Percentiles rank a stretch among this genome's conserved stretches.
Conservation (phyloP, 1,139 yeast species). For the Meyerozyma sp. region DNA sequence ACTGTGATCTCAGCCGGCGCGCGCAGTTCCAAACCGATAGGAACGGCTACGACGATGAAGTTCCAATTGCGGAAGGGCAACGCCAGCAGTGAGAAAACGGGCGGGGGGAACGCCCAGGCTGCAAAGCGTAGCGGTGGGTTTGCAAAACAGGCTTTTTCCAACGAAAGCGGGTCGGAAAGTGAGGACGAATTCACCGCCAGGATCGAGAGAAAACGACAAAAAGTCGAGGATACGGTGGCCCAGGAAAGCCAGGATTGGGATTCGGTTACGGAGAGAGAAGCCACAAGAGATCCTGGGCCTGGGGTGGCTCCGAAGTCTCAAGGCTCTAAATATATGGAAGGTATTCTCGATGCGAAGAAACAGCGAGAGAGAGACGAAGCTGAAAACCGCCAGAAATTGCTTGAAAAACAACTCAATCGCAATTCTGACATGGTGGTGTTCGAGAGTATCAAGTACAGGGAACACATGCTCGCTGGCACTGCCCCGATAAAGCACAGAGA, state of each 20-base stretch:
- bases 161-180: background rate
- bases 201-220: background rate
- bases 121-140: background rate
- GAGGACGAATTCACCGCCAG: background rate
- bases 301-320: background rate
- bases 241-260: conserved; percentile 3
- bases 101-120: background rate
- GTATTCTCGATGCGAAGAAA: conserved; percentile 5
- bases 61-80: background rate
- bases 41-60: background rate
- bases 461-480: background rate
- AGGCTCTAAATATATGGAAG: conserved; percentile 4
- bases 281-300: conserved; percentile 1
- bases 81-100: background rate
- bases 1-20: conserved; percentile 16
- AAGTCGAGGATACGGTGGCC: conserved; percentile 2
- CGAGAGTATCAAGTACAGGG: conserved; percentile 6
- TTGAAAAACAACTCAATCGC: background rate
- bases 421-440: conserved; percentile 5
- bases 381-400: conserved; percentile 1
- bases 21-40: conserved; percentile 8
- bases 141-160: background rate
- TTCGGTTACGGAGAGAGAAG: background rate
- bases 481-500: background rate
- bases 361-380: conserved; percentile 6